Evolutionary conservation across 148 eudicot species (phyloP).

Genomic region (Arctostaphylos glauca): DNA sequence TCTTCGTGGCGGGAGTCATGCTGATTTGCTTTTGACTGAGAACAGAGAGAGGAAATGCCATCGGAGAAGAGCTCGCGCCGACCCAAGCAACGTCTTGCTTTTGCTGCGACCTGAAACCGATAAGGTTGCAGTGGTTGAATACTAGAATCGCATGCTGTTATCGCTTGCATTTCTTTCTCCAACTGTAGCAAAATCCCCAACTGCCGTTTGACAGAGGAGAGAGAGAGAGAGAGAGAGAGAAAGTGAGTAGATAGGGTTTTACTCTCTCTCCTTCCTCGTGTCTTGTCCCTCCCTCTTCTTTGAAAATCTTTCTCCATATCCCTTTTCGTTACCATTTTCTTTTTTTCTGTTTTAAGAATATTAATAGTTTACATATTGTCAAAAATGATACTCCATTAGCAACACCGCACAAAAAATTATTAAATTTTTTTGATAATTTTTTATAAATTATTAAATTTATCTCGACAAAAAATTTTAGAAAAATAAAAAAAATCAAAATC

Average conservation of each 20-base stretch:
- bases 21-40: not conserved
- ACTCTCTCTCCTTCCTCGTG: no score
- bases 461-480: no score
- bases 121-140: conserved; percentile 15
- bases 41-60: conserved; percentile 46
- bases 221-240: not conserved
- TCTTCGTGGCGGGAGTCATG: not conserved
- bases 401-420: no score
- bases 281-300: not conserved
- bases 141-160: conserved; percentile 23
- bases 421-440: no score
- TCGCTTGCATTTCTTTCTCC: conserved; percentile 27
- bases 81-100: conserved; percentile 25
- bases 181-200: not conserved
- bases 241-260: conserved; percentile 1
- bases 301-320: no score
- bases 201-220: not conserved
- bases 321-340: no score
- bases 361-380: no score
- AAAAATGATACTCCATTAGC: no score
- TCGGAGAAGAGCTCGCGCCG: conserved; percentile 77
- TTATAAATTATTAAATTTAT: no score
- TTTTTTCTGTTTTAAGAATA: no score
- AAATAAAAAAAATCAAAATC: no score
- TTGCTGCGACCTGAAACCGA: not conserved